A percentile compares a stretch with the other conserved stretches of the same genome.
phyloP scores from a whole-genome alignment of 2,329 filamentous ascomycete genomes.

The Samsoniella hepiali region DNA sequence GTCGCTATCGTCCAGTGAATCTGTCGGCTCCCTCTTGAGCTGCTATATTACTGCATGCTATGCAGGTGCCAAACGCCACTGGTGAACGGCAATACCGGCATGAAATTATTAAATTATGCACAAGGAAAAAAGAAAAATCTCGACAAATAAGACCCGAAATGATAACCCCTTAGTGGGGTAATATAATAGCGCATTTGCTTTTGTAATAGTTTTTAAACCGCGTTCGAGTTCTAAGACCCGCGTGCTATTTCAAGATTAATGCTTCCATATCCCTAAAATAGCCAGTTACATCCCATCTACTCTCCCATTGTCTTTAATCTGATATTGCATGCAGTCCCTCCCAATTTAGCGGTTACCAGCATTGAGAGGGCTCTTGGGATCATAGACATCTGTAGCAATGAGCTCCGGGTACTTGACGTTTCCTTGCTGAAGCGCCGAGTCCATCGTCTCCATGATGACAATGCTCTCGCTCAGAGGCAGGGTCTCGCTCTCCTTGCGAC shows the following conservation, averaged over 20 bases:
- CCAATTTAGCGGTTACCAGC: constrained; percentile 41
- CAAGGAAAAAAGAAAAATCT: too few relatives aligned
- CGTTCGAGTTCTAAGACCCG: background rate
- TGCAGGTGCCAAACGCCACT: background rate
- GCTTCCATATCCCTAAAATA: too few relatives aligned
- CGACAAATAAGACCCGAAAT: background rate
- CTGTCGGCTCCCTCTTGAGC: too few relatives aligned
- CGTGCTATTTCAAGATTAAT: too few relatives aligned
- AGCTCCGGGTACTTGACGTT: constrained; percentile 52
- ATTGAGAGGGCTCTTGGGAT: constrained; percentile 60
- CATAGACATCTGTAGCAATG: constrained; percentile 56
- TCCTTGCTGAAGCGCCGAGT: constrained; percentile 52
- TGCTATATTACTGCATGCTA: background rate
- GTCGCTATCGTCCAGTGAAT: background rate
- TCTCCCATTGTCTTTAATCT: background rate
- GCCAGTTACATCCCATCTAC: too few relatives aligned
- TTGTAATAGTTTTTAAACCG: background rate
- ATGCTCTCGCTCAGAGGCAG: constrained; percentile 75
- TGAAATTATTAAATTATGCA: background rate
- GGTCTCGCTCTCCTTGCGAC: constrained; percentile 68
- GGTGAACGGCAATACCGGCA: constrained; percentile 4
- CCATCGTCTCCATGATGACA: constrained; percentile 75
- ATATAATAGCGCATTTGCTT: too few relatives aligned
- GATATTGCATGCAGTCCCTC: background rate
- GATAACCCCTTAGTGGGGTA: too few relatives aligned